A percentile compares a stretch with the other conserved stretches of the same genome.
These are phyloP conservation scores for Conringia planisiliqua DNA, from an alignment of 345 rosid genomes.

Conservation along the genomic window DNA sequence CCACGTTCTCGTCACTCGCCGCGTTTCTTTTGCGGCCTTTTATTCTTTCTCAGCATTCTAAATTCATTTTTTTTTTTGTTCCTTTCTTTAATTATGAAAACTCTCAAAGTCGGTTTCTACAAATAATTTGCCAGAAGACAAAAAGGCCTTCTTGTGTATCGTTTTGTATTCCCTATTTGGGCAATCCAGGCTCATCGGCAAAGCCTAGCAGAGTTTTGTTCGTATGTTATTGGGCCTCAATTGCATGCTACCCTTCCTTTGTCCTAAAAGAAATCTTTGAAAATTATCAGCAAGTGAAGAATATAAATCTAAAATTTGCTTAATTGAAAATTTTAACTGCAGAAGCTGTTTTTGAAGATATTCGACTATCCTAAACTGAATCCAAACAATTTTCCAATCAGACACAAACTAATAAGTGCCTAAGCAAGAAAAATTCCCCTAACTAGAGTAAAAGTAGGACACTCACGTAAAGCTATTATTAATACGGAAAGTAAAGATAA, in stretches of 20 bases:
- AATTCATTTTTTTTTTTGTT: background rate
- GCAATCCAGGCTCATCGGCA: background rate
- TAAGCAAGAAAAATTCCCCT: background rate
- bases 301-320: background rate
- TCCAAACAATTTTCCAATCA: background rate
- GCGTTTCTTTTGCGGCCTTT: constrained; percentile 21
- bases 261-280: too few relatives aligned
- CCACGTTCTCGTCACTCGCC: constrained; percentile 14
- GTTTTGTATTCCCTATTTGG: background rate
- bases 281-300: background rate
- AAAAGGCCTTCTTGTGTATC: background rate
- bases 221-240: background rate
- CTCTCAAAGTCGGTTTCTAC: background rate
- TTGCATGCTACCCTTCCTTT: background rate
- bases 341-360: too few relatives aligned
- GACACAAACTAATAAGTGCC: background rate
- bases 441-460: background rate
- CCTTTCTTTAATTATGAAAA: background rate
- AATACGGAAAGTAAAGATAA: background rate
- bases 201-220: background rate
- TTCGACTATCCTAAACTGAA: too few relatives aligned
- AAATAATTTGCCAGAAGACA: background rate
- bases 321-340: background rate
- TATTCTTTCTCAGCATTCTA: background rate
- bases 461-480: background rate